These are phyloP conservation scores for Beta corolliflora DNA, from an alignment of 179 eudicot genomes.

Conservation along the genomic window DNA sequence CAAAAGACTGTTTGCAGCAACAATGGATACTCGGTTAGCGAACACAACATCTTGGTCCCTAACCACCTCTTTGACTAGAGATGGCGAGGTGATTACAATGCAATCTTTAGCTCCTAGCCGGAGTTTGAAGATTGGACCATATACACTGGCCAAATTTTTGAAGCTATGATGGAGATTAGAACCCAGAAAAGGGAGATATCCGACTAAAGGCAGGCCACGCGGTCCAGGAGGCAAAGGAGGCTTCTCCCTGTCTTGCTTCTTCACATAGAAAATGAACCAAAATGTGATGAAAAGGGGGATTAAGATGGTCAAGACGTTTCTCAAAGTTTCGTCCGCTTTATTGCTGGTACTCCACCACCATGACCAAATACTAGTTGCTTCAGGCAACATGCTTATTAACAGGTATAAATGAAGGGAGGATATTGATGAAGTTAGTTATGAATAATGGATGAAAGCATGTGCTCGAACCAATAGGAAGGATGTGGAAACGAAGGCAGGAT, in stretches of 20 bases:
- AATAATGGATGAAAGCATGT: too few relatives aligned
- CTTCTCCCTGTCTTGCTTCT: neutral
- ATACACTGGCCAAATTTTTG: constrained; percentile 20
- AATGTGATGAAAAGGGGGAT: neutral
- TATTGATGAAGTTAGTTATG: too few relatives aligned
- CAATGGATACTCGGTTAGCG: constrained; percentile 20
- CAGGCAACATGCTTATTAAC: too few relatives aligned
- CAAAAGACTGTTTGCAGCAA: constrained; percentile 15
- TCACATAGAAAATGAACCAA: neutral
- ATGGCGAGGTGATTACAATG: constrained; percentile 29
- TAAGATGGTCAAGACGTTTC: neutral
- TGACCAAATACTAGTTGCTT: neutral
- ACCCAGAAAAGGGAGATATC: constrained; percentile 42
- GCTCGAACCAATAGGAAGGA: too few relatives aligned
- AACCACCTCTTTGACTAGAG: constrained; percentile 33
- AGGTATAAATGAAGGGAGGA: too few relatives aligned
- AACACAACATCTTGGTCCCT: constrained; percentile 24
- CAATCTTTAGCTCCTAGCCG: constrained; percentile 30
- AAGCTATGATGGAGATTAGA: constrained; percentile 32
- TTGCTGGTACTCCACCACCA: too few relatives aligned
- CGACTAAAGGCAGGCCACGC: constrained; percentile 42
- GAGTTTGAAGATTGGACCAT: constrained; percentile 42
- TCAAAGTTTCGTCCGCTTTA: neutral
- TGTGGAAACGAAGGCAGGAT: too few relatives aligned
- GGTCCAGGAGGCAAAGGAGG: constrained; percentile 43